Conservation (phyloP, 805 yeast genomes). For the Saccharomycopsis fibuligera region DNA sequence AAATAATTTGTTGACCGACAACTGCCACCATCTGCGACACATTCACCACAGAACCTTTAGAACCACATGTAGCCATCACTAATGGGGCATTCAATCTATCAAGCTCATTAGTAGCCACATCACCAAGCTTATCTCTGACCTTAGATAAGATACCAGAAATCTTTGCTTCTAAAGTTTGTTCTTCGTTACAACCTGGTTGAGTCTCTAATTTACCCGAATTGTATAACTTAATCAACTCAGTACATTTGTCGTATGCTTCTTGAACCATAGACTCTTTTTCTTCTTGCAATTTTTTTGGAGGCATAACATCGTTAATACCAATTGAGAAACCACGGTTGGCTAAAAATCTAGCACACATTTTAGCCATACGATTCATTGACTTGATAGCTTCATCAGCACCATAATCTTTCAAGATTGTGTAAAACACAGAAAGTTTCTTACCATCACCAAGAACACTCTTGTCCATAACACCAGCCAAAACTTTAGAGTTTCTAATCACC, state of each 20-base stretch:
- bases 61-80: slow-evolving; percentile 99
- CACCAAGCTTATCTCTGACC: slow-evolving; percentile 98
- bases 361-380: slow-evolving; percentile 99
- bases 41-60: slow-evolving; percentile 95
- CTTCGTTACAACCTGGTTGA: slow-evolving; percentile 98
- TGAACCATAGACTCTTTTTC: slow-evolving; percentile 88
- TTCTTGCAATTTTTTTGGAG: slow-evolving; percentile 67
- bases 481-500: slow-evolving; percentile 80
- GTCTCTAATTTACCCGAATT: slow-evolving; percentile 88
- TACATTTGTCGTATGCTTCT: slow-evolving; percentile 84
- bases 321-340: slow-evolving; percentile 96
- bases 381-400: slow-evolving; percentile 95
- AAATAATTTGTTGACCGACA: slow-evolving; percentile 97
- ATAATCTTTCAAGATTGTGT: slow-evolving; percentile 88
- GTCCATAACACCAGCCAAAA: slow-evolving; percentile 94
- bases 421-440: slow-evolving; percentile 92
- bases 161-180: slow-evolving; percentile 94
- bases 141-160: slow-evolving; percentile 94
- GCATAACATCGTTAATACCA: slow-evolving; percentile 96
- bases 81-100: slow-evolving; percentile 91
- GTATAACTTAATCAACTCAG: slow-evolving; percentile 73
- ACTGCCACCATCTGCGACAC: slow-evolving; percentile 99
- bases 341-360: slow-evolving; percentile 87
- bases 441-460: slow-evolving; percentile 96
- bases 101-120: slow-evolving; percentile 88